These are phyloP conservation scores for Blastobotrys raffinosifermentans DNA, from an alignment of 1,139 yeast species.

Conservation along the genomic window DNA sequence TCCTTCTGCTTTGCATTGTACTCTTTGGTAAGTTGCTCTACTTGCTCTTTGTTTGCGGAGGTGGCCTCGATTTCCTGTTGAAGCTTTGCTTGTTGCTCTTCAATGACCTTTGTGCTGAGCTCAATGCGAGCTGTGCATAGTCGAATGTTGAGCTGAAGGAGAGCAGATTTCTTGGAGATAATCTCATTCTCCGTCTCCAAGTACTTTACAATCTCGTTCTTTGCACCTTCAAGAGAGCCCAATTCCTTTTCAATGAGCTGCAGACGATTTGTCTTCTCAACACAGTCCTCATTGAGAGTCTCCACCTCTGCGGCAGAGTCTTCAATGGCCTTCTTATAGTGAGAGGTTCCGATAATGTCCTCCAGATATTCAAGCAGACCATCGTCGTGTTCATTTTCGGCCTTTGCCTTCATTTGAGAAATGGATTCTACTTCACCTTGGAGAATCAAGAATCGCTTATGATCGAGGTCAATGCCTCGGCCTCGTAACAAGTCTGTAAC, in stretches of 20 bases:
- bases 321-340: slow-evolving; percentile 73
- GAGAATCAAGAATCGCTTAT: slow-evolving; percentile 84
- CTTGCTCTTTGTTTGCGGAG: slow-evolving; percentile 37
- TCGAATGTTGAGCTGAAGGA: slow-evolving; percentile 49
- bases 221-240: slow-evolving; percentile 58
- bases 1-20: slow-evolving; percentile 35
- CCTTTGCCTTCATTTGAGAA: slow-evolving; percentile 98
- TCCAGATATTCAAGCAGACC: slow-evolving; percentile 91
- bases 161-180: slow-evolving; percentile 47
- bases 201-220: slow-evolving; percentile 63
- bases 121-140: slow-evolving; percentile 40
- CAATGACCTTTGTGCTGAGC: slow-evolving; percentile 34
- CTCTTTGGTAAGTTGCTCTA: slow-evolving; percentile 35
- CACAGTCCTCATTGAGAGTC: slow-evolving; percentile 66
- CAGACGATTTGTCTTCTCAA: slow-evolving; percentile 75
- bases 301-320: slow-evolving; percentile 56
- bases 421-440: slow-evolving; percentile 99
- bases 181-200: slow-evolving; percentile 61
- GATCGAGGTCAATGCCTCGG: slow-evolving; percentile 93
- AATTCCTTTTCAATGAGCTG: slow-evolving; percentile 77
- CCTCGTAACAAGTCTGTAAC: slow-evolving; percentile 69
- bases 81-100: slow-evolving; percentile 44
- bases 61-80: slow-evolving; percentile 43
- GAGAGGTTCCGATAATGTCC: slow-evolving; percentile 92
- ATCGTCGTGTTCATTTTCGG: slow-evolving; percentile 87